Evolutionary conservation across 371 early-diverging fungal species (phyloP), one percentile per base, ranked within the genome.

Genomic region (Apophysomyces sp.): DNA sequence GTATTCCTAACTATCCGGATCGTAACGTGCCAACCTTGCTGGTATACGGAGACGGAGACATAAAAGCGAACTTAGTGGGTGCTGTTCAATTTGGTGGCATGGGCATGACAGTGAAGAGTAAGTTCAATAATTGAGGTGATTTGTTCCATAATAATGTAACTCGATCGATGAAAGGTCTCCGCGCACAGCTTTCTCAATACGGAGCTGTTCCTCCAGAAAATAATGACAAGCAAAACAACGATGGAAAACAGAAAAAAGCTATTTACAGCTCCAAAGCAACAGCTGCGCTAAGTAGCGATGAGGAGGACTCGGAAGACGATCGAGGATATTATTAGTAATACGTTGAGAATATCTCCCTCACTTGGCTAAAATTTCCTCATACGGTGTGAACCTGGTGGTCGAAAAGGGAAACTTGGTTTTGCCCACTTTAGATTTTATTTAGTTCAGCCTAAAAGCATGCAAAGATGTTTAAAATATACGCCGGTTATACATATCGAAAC

Each of bases 1-100:
- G 97, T 79, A 96, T 98, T 67, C 93, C 89, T 49, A 91, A 93
- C 64, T 97, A 94, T 65, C 97, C 97, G 3, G 97, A 97, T 72
- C 77, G 83, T 40, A 96, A 96, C 71, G 72, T 94, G 40, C 95
- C 95, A n/a, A 95, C 98, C 0, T 72, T 98, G 24, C 68, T 98
- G 55, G 79, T 96, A 49, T 97, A 96, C 72, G 90, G 90, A 21
- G 71, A 92, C 8, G 94, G 96, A 18, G 96, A 97, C 58, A 71
- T 96, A 49, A 86, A 83, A 63, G 79, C 85, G 3, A 94, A 98
- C 68, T 70, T 96, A 26, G 92, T 94, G 0, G 92, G 97, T 15
- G 81, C 94, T 41, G 73, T 85, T 59, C 74, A 77, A 31, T 86
- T 94, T 69, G 95, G 95, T 51, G 97, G 96, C 15, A 81, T 87